Evolutionary conservation across 768 basidiomycete species (phyloP).

Genomic region (Royoungia palumana): DNA sequence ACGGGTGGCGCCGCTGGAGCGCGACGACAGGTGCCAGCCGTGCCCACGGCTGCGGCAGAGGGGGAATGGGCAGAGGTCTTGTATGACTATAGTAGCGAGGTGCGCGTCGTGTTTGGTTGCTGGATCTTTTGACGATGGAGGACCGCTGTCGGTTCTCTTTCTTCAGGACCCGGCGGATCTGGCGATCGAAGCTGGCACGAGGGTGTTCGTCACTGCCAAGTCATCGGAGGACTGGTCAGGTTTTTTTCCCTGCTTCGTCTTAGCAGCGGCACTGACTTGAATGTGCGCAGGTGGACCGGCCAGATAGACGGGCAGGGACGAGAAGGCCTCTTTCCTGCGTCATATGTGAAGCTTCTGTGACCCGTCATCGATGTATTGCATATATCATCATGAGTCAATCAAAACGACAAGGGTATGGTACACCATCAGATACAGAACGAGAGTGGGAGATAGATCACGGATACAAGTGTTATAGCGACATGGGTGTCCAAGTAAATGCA

Average conservation of each 20-base stretch:
- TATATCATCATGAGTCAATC: slow-evolving; percentile 17
- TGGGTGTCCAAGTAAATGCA: slow-evolving; percentile 25
- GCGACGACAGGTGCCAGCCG: too few species aligned
- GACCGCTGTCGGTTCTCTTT: slow-evolving; percentile 1
- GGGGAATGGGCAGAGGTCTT: slow-evolving; percentile 79
- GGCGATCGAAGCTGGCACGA: slow-evolving; percentile 50
- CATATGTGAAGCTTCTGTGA: slow-evolving; percentile 63
- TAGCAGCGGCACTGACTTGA: neutral
- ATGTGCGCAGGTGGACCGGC: slow-evolving; percentile 59
- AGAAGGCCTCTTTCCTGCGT: slow-evolving; percentile 62
- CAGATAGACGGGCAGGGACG: slow-evolving; percentile 55
- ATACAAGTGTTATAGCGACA: slow-evolving; percentile 21
- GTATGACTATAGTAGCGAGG: slow-evolving; percentile 71
- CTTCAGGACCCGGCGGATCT: slow-evolving; percentile 69
- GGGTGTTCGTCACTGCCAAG: slow-evolving; percentile 60
- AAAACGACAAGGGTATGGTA: slow-evolving; percentile 27
- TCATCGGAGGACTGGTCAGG: slow-evolving; percentile 76
- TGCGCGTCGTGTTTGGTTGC: slow-evolving; percentile 24
- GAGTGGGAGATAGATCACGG: slow-evolving; percentile 27
- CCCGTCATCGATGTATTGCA: neutral
- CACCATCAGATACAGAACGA: slow-evolving; percentile 32
- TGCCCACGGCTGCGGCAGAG: slow-evolving; percentile 16
- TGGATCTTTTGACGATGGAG: neutral
- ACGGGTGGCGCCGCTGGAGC: neutral
- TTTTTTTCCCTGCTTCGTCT: neutral